phyloP scores from a whole-genome alignment of 2,329 filamentous ascomycete species.

The Colletotrichum salicis region DNA sequence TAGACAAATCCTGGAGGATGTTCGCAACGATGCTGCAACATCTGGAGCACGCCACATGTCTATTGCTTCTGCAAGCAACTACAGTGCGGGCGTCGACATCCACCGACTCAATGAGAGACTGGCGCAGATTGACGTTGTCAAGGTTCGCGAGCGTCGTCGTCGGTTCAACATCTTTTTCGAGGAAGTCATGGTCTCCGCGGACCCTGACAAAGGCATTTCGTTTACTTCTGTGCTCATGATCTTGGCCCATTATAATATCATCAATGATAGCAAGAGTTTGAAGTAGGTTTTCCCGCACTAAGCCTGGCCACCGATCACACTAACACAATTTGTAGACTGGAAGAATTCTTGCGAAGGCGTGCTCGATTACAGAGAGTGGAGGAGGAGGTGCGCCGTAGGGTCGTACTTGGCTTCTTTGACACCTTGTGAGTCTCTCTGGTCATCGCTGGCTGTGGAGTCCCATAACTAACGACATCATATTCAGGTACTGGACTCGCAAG shows the following conservation, averaged over 20 bases:
- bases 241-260: slow-evolving; percentile 97
- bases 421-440: slow-evolving; percentile 69
- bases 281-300: slow-evolving; percentile 61
- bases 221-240: slow-evolving; percentile 96
- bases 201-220: slow-evolving; percentile 87
- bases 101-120: slow-evolving; percentile 79
- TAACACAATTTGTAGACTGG: slow-evolving; percentile 67
- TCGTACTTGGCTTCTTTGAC: slow-evolving; percentile 95
- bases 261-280: slow-evolving; percentile 95
- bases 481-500: slow-evolving; percentile 80
- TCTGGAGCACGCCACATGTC: slow-evolving; percentile 61
- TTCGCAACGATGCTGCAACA: slow-evolving; percentile 62
- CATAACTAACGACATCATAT: slow-evolving; percentile 13
- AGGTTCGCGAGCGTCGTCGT: slow-evolving; percentile 79
- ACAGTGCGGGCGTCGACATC: slow-evolving; percentile 74
- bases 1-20: slow-evolving; percentile 85
- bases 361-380: slow-evolving; percentile 93
- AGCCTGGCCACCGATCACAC: not conserved
- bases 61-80: slow-evolving; percentile 61
- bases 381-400: slow-evolving; percentile 89
- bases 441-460: slow-evolving; percentile 33
- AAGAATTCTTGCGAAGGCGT: slow-evolving; percentile 92
- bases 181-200: slow-evolving; percentile 92
- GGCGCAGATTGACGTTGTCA: slow-evolving; percentile 75
- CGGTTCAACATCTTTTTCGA: slow-evolving; percentile 97